These are phyloP conservation scores for Austroboletus eburneus DNA, from an alignment of 768 basidiomycete genomes.

Conservation along the genomic window DNA sequence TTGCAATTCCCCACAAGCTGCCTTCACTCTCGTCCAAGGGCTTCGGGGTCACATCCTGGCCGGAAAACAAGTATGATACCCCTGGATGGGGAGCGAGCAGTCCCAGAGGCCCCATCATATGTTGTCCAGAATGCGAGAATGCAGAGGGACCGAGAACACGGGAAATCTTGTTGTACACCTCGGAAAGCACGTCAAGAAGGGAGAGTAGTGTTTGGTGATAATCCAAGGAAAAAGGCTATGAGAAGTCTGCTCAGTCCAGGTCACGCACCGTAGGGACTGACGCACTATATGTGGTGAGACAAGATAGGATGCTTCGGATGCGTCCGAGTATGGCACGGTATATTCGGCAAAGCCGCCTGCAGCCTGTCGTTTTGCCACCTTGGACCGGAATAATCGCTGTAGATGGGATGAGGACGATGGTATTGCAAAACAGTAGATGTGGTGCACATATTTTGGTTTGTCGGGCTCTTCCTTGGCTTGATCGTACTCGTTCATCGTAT, in stretches of 20 bases:
- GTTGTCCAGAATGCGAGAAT: conserved; percentile 62
- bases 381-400: conserved; percentile 59
- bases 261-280: conserved; percentile 10
- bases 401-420: conserved; percentile 8
- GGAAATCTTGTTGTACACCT: conserved; percentile 84
- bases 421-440: not conserved
- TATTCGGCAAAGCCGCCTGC: conserved; percentile 56
- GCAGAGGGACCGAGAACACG: conserved; percentile 81
- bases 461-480: conserved; percentile 51
- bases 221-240: conserved; percentile 82
- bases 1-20: conserved; percentile 73
- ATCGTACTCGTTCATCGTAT: conserved; percentile 73
- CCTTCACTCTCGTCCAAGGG: conserved; percentile 41
- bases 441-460: conserved; percentile 66
- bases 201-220: conserved; percentile 88
- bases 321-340: conserved; percentile 54
- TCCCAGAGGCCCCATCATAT: conserved; percentile 74
- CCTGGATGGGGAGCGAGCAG: conserved; percentile 76
- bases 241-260: conserved; percentile 4
- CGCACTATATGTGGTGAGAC: conserved; percentile 71
- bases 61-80: conserved; percentile 68
- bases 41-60: conserved; percentile 35
- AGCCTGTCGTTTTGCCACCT: conserved; percentile 49
- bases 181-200: conserved; percentile 83
- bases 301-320: conserved; percentile 63